phyloP scores from a whole-genome alignment of 768 basidiomycete genomes.

The Phaffia tasmanica region DNA sequence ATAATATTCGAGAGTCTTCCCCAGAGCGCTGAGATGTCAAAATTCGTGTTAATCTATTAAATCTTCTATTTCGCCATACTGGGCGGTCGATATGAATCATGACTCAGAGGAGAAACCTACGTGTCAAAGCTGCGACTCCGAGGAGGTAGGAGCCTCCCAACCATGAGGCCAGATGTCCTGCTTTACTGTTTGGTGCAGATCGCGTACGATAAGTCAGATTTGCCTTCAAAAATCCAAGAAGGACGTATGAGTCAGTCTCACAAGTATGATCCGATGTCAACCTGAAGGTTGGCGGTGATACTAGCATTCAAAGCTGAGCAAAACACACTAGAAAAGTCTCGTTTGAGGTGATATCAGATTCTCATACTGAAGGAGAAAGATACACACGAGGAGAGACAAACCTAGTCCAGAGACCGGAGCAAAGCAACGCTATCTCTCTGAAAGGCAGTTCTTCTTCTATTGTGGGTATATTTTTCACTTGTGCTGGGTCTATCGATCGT shows the following conservation, averaged over 20 bases:
- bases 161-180: conserved; percentile 9
- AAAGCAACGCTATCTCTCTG: background rate
- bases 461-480: too few relatives aligned
- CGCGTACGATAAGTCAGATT: too few relatives aligned
- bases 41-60: too few relatives aligned
- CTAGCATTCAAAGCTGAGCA: background rate
- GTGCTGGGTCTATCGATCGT: too few relatives aligned
- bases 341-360: too few relatives aligned
- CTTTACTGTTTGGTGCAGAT: background rate
- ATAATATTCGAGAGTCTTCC: conserved; percentile 16
- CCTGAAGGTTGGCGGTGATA: background rate
- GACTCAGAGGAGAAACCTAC: background rate
- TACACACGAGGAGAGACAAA: too few relatives aligned
- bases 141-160: conserved; percentile 2
- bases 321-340: background rate
- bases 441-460: background rate
- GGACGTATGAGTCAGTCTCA: too few relatives aligned
- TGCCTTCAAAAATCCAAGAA: too few relatives aligned
- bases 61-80: too few relatives aligned
- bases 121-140: conserved; percentile 7
- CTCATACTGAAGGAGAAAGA: too few relatives aligned
- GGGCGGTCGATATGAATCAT: too few relatives aligned
- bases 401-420: background rate
- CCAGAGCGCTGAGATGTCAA: conserved; percentile 10
- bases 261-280: background rate